Evolutionary conservation across 371 early-diverging fungal genomes (phyloP).

Genomic region (Choanephora cucurbitarum): DNA sequence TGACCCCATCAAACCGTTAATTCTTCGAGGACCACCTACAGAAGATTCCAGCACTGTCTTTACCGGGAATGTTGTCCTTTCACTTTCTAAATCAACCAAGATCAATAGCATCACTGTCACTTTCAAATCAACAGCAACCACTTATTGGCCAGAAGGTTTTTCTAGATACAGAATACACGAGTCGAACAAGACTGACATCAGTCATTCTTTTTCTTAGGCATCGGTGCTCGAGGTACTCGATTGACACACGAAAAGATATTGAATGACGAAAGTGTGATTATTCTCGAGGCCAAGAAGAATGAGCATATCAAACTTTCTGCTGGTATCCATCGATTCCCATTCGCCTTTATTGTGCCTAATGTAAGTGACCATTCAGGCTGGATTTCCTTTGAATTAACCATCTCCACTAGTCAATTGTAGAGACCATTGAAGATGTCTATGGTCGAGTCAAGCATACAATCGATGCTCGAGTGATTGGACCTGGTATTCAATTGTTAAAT

Average conservation of each 20-base stretch:
- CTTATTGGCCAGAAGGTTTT: slow-evolving; percentile 55
- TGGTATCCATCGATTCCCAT: slow-evolving; percentile 38
- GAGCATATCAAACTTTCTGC: slow-evolving; percentile 23
- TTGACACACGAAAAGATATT: slow-evolving; percentile 27
- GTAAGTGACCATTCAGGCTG: too few species aligned
- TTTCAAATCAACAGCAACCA: slow-evolving; percentile 38
- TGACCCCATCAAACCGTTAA: slow-evolving; percentile 49
- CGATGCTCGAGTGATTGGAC: slow-evolving; percentile 29
- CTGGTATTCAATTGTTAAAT: slow-evolving; percentile 27
- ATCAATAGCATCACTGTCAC: slow-evolving; percentile 38
- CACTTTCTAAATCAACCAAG: slow-evolving; percentile 36
- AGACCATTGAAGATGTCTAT: slow-evolving; percentile 40
- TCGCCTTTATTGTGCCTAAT: slow-evolving; percentile 40
- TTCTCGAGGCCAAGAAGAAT: slow-evolving; percentile 26
- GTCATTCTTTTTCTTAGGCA: too few species aligned
- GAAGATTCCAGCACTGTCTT: slow-evolving; percentile 41
- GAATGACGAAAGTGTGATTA: slow-evolving; percentile 25
- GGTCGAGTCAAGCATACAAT: slow-evolving; percentile 33
- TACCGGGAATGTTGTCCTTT: slow-evolving; percentile 40
- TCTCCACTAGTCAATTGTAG: slow-evolving; percentile 34
- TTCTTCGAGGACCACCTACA: slow-evolving; percentile 43
- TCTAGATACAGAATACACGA: background rate
- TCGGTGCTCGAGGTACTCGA: slow-evolving; percentile 37
- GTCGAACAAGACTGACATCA: background rate
- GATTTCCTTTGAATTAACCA: too few species aligned